Evolutionary conservation across 1,284 basidiomycete species (phyloP).

Genomic region (Tranzscheliella williamsii): DNA sequence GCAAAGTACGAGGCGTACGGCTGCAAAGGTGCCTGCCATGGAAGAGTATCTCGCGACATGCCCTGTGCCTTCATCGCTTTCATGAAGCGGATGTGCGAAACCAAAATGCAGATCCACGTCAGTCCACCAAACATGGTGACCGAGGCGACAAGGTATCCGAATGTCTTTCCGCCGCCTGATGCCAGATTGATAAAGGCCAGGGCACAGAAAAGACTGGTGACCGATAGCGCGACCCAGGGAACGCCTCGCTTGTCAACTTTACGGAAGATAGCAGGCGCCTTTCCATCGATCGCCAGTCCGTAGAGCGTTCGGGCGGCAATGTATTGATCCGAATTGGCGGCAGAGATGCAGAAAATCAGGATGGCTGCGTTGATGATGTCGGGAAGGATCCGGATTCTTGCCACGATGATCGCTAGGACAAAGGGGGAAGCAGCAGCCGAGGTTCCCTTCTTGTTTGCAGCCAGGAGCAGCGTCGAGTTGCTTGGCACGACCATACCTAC

Average conservation of each 20-base stretch:
- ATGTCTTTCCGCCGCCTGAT: conserved; percentile 65
- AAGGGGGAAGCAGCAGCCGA: conserved; percentile 71
- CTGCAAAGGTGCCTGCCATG: conserved; percentile 60
- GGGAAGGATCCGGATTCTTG: conserved; percentile 74
- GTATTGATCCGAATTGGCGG: conserved; percentile 65
- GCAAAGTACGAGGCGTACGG: conserved; percentile 67
- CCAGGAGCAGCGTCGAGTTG: conserved; percentile 30
- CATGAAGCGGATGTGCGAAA: conserved; percentile 80
- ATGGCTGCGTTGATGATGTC: conserved; percentile 66
- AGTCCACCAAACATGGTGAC: conserved; percentile 65
- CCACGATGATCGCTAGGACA: conserved; percentile 69
- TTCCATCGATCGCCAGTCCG: conserved; percentile 66
- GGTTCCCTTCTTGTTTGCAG: conserved; percentile 23
- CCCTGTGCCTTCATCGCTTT: conserved; percentile 75
- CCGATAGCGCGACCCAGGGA: conserved; percentile 63
- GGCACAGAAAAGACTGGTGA: conserved; percentile 68
- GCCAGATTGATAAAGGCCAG: conserved; percentile 71
- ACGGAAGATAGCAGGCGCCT: conserved; percentile 66
- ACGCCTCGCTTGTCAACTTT: conserved; percentile 64
- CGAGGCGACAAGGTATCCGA: conserved; percentile 22
- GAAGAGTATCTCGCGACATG: conserved; percentile 70
- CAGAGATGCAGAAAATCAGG: conserved; percentile 60
- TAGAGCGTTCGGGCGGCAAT: conserved; percentile 66
- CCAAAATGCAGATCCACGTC: conserved; percentile 67
- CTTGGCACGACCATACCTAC: conserved; percentile 51